Conservation (phyloP, 2,329 filamentous ascomycete species). For the Penicillium sp. region DNA sequence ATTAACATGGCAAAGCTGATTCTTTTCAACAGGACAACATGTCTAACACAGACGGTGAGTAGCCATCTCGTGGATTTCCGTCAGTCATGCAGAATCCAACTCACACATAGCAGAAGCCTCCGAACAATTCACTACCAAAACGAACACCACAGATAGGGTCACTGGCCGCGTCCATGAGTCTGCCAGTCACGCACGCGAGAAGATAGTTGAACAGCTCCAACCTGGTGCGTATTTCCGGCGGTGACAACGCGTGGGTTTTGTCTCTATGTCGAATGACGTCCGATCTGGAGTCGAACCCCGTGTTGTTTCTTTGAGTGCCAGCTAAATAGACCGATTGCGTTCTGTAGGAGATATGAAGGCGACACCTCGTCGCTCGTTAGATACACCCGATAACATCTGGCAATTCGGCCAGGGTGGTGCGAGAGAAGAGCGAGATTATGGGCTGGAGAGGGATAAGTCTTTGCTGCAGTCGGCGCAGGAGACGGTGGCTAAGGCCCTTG, state of each 20-base stretch:
- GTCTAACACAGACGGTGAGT: slow-evolving; percentile 10
- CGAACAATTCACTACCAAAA: slow-evolving; percentile 18
- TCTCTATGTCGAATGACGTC: background rate
- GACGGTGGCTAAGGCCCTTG: slow-evolving; percentile 28
- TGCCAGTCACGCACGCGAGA: slow-evolving; percentile 21
- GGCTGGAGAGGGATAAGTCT: slow-evolving; percentile 10
- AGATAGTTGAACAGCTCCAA: slow-evolving; percentile 19
- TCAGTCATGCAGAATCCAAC: background rate
- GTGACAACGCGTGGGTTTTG: background rate
- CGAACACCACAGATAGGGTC: slow-evolving; percentile 16
- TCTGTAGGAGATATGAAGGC: slow-evolving; percentile 21
- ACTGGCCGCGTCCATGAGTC: slow-evolving; percentile 16
- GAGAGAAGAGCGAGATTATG: slow-evolving; percentile 6
- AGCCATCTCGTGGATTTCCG: background rate
- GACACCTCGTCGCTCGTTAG: slow-evolving; percentile 20
- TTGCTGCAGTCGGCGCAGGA: slow-evolving; percentile 23
- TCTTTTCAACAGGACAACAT: slow-evolving; percentile 11
- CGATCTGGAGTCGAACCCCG: background rate
- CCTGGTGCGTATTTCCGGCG: slow-evolving; percentile 18
- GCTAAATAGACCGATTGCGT: background rate
- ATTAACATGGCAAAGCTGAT: background rate
- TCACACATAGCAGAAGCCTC: slow-evolving; percentile 15
- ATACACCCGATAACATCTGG: slow-evolving; percentile 15
- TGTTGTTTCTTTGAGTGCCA: background rate
- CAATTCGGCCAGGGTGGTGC: slow-evolving; percentile 8